These are phyloP conservation scores for Kokia cookei DNA, from an alignment of 441 rosid species.

Conservation along the genomic window DNA sequence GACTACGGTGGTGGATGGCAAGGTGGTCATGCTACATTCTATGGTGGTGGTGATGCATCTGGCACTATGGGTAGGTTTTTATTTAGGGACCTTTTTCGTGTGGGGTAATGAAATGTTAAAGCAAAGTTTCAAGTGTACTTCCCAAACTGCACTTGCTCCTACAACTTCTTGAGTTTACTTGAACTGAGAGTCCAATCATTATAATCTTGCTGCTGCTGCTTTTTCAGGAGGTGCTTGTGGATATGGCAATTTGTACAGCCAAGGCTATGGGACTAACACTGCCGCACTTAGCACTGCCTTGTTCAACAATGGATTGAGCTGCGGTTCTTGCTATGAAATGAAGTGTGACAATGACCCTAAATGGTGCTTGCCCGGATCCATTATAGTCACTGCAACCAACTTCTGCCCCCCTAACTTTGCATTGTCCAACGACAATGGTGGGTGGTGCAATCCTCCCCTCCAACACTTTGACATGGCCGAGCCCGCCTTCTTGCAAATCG, in stretches of 20 bases:
- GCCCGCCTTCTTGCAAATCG: constrained; percentile 85
- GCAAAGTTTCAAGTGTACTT: not conserved
- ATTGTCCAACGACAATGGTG: constrained; percentile 73
- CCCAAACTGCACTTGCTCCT: too few species aligned
- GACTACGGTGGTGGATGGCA: constrained; percentile 76
- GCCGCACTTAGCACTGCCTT: constrained; percentile 91
- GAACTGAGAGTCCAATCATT: too few species aligned
- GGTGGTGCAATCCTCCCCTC: constrained; percentile 98
- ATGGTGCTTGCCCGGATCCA: constrained; percentile 80
- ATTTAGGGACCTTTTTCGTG: too few species aligned
- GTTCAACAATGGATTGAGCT: constrained; percentile 86
- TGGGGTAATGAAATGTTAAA: not conserved
- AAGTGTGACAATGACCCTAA: constrained; percentile 62
- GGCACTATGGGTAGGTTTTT: constrained; percentile 80
- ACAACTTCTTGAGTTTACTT: too few species aligned
- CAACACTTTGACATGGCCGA: constrained; percentile 90
- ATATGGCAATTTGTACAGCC: constrained; percentile 81
- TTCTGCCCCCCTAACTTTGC: constrained; percentile 88
- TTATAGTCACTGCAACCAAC: constrained; percentile 84
- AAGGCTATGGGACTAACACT: constrained; percentile 92
- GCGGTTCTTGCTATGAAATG: constrained; percentile 91
- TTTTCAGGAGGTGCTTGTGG: constrained; percentile 94
- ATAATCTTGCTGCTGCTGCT: not conserved
- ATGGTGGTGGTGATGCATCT: constrained; percentile 89
- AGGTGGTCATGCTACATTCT: constrained; percentile 83